phyloP scores from a whole-genome alignment of 2,329 filamentous ascomycete species.

The Arthrinium phaeospermum region DNA sequence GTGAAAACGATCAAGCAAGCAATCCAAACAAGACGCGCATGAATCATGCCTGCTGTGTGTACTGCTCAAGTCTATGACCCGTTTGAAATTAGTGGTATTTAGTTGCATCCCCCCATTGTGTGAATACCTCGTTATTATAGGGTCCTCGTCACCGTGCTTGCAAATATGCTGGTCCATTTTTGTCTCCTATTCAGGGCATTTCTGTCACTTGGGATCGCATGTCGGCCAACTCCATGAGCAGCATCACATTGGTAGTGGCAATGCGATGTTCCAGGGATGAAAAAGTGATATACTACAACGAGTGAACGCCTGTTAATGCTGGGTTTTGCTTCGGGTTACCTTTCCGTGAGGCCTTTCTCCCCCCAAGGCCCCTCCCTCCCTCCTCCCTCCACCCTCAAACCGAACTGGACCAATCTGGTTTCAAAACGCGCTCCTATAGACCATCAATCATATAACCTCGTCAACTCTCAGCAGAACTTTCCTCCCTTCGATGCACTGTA shows the following conservation, averaged over 20 bases:
- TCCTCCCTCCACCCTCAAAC: neutral
- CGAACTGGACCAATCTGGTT: neutral
- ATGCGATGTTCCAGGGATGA: neutral
- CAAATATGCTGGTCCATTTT: neutral
- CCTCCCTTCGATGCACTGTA: neutral
- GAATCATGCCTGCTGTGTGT: neutral
- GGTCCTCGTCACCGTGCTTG: neutral
- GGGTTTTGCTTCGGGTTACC: neutral
- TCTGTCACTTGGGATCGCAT: neutral
- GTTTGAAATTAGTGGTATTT: neutral
- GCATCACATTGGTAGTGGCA: neutral
- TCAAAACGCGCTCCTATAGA: neutral
- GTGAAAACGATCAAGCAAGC: neutral
- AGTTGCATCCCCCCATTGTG: neutral
- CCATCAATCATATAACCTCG: neutral
- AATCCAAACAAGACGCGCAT: neutral
- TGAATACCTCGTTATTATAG: neutral
- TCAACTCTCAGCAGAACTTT: neutral
- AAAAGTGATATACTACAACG: too few species aligned
- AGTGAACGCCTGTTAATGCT: conserved; percentile 7
- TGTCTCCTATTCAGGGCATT: neutral
- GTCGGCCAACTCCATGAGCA: neutral
- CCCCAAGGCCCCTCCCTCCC: neutral
- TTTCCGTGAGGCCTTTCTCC: neutral
- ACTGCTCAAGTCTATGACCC: neutral